phyloP scores from a whole-genome alignment of 1,284 basidiomycete genomes.

The Boletellus deceptivus region DNA sequence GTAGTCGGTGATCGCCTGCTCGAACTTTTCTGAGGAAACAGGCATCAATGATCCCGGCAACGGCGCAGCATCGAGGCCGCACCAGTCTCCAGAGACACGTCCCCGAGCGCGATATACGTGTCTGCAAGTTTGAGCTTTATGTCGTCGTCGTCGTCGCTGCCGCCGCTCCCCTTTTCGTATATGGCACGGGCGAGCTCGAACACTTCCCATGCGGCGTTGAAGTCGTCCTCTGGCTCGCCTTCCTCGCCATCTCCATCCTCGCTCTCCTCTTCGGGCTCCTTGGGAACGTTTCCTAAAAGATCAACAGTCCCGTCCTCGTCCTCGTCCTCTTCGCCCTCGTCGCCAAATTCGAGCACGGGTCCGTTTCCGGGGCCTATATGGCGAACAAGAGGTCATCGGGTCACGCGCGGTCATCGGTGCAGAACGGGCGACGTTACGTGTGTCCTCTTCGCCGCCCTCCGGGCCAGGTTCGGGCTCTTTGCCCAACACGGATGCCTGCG shows the following conservation, averaged over 20 bases:
- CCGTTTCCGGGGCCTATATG: conserved; percentile 37
- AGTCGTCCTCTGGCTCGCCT: conserved; percentile 85
- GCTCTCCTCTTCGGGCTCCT: conserved; percentile 43
- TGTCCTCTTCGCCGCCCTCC: conserved; percentile 43
- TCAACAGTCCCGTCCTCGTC: conserved; percentile 54
- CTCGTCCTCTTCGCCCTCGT: conserved; percentile 61
- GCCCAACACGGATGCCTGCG: conserved; percentile 78
- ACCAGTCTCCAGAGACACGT: conserved; percentile 90
- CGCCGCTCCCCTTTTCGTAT: conserved; percentile 66
- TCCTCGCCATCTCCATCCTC: conserved; percentile 54
- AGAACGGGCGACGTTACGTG: conserved; percentile 31
- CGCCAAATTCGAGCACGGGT: conserved; percentile 71
- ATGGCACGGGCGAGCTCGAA: conserved; percentile 84
- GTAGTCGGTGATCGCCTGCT: conserved; percentile 85
- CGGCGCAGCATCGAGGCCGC: not conserved
- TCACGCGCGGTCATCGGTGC: not conserved
- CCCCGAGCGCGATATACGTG: conserved; percentile 80
- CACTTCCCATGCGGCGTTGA: conserved; percentile 93
- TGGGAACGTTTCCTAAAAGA: conserved; percentile 55
- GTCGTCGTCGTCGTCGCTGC: conserved; percentile 53
- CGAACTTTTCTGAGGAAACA: conserved; percentile 75
- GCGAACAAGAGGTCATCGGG: not conserved
- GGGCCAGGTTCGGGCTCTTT: conserved; percentile 64
- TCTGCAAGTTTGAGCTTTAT: conserved; percentile 78
- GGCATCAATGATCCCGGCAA: conserved; percentile 2